Evolutionary conservation across 2,329 filamentous ascomycete genomes (phyloP), one percentile per base, ranked within the genome.

Genomic region (Trichoderma simmonsii): DNA sequence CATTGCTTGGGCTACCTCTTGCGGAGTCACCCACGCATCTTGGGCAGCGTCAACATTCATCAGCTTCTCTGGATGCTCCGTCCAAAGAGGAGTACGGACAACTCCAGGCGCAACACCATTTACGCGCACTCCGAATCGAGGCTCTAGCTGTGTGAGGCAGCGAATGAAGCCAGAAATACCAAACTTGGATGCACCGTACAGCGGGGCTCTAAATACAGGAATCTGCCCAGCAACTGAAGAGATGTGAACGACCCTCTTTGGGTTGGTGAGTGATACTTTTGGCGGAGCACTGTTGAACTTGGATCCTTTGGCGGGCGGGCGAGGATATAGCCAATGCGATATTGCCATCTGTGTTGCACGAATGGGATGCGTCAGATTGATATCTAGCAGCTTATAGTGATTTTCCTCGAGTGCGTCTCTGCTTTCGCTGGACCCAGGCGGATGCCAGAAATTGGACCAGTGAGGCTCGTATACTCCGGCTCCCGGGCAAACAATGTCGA

Each of bases 291-390:
- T 48, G 6, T 54, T 24, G 21, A 64, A 64, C 15, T 51, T 69
- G 59, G 65, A 69, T 15, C 65, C 65, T 43, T 66, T 11, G 9
- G 34, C 24, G 1, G 39, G 71, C 30, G 15, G 15, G 12, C 76
- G 77, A 43, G 72, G 75, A 73, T 76, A 75, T 9, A 79, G 80
- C 81, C 82, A 84, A 73, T 82, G 74, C 4, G 78, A 76, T 39
- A 83, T 77, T 43, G 81, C 82, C 30, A 84, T 74, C 75, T 83
- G 81, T 39, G 78, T 80, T 59, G 82, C 73, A 21, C 81, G 79
- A 54, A 83, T 80, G 2, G 82, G 82, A 28, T 79, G 77, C 9
- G 78, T 75, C 36, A 83, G 74, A 72, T 83, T 84, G 67, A 83
- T 78, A 67, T 81, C 80, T 3, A 83, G 67, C 21, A 79, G 76